These are phyloP conservation scores for Fusarium fracticaudum DNA, from an alignment of 2,329 filamentous ascomycete species.

Conservation along the genomic window DNA sequence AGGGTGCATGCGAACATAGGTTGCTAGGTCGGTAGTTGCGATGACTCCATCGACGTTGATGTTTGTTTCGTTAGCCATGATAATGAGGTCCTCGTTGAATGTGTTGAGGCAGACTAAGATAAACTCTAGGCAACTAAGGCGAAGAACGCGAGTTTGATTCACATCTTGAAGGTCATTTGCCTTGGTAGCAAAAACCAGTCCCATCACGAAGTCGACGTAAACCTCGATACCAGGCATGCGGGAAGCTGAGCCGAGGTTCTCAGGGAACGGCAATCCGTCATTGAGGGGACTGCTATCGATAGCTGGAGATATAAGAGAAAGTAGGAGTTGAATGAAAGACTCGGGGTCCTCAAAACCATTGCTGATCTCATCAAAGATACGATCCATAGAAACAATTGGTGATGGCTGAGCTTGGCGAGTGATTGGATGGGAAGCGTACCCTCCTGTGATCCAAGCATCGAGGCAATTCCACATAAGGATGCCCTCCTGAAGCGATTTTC, in stretches of 20 bases:
- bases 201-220: constrained; percentile 91
- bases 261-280: constrained; percentile 85
- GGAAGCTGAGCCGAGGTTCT: constrained; percentile 79
- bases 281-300: constrained; percentile 69
- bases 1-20: constrained; percentile 88
- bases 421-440: constrained; percentile 54
- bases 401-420: constrained; percentile 47
- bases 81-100: constrained; percentile 94
- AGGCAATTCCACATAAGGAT: constrained; percentile 82
- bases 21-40: constrained; percentile 75
- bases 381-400: constrained; percentile 62
- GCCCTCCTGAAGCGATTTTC: constrained; percentile 74
- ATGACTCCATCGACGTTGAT: constrained; percentile 80
- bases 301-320: constrained; percentile 75
- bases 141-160: constrained; percentile 76
- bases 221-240: constrained; percentile 86
- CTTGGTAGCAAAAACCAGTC: constrained; percentile 76
- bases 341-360: constrained; percentile 86
- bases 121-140: constrained; percentile 85
- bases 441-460: constrained; percentile 81
- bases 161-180: constrained; percentile 72
- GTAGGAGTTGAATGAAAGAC: constrained; percentile 82
- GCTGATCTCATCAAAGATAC: constrained; percentile 78
- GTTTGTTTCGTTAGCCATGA: constrained; percentile 82
- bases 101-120: constrained; percentile 79